These are phyloP conservation scores for Plasmodium sp. DNA, from an alignment of 169 alveolate species.

Conservation along the genomic window DNA sequence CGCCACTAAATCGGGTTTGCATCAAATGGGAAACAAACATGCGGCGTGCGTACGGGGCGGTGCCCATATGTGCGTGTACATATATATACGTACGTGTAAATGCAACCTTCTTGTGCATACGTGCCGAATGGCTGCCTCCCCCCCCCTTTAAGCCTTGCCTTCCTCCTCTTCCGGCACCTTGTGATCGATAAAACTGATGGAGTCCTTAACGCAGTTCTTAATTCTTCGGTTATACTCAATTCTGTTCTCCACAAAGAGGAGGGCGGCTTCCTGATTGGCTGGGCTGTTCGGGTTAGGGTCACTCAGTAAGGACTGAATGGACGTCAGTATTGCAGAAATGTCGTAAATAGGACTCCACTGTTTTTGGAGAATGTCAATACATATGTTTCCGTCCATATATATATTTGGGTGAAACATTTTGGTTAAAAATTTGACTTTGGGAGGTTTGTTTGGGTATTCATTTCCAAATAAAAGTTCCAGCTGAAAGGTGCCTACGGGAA, in stretches of 20 bases:
- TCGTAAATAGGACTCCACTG: conserved; percentile 99
- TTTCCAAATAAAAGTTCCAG: conserved; percentile 91
- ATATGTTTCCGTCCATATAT: conserved; percentile 95
- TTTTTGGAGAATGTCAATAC: conserved; percentile 94
- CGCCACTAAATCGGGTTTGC: neutral
- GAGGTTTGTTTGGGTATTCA: conserved; percentile 94
- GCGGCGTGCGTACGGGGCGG: neutral
- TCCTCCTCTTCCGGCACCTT: conserved; percentile 36
- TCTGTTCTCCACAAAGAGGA: conserved; percentile 92
- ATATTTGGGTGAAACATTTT: conserved; percentile 94
- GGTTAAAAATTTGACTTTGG: conserved; percentile 89
- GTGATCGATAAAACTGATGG: conserved; percentile 73
- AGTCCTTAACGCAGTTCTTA: conserved; percentile 90
- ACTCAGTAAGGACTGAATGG: conserved; percentile 96
- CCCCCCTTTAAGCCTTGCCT: neutral
- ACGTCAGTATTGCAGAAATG: conserved; percentile 95
- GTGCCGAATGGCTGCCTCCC: neutral
- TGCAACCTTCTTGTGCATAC: neutral
- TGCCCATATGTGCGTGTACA: neutral
- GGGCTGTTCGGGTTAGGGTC: conserved; percentile 99
- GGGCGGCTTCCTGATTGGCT: conserved; percentile 98
- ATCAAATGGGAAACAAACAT: neutral
- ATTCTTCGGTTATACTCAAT: conserved; percentile 94
- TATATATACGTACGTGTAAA: neutral
- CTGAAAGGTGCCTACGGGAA: conserved; percentile 92